Conservation (phyloP, 78 protist genomes). For the Chrysochromulina tobinii region DNA sequence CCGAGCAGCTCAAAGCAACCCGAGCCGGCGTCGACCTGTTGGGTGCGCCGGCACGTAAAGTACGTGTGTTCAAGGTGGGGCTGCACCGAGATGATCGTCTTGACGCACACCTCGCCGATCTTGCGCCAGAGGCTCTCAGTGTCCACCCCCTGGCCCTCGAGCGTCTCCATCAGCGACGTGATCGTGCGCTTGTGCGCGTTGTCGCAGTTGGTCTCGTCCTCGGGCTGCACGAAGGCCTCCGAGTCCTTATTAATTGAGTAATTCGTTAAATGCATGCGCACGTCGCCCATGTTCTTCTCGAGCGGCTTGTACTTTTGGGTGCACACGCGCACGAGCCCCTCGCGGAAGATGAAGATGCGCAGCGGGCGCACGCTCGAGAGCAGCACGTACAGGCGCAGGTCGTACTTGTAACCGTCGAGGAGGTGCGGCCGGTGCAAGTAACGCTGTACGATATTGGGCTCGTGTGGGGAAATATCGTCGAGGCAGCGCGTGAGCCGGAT, state of each 20-base stretch:
- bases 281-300: neutral
- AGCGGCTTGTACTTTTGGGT: conserved; percentile 42
- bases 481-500: conserved; percentile 16
- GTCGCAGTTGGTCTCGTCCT: neutral
- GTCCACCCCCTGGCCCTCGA: conserved; percentile 29
- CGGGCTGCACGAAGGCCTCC: conserved; percentile 8
- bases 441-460: conserved; percentile 45
- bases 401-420: conserved; percentile 62
- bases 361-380: conserved; percentile 49
- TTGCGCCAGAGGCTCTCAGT: neutral
- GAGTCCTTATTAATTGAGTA: conserved; percentile 49
- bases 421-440: conserved; percentile 57
- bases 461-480: neutral
- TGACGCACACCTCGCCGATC: conserved; percentile 25
- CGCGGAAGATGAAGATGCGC: conserved; percentile 31
- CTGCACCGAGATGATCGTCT: conserved; percentile 24
- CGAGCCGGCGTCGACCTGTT: neutral
- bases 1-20: conserved; percentile 66
- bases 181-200: conserved; percentile 43
- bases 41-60: conserved; percentile 11
- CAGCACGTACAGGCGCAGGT: conserved; percentile 64
- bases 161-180: neutral
- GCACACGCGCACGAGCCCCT: conserved; percentile 62
- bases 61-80: conserved; percentile 13
- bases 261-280: conserved; percentile 67